Evolutionary conservation across 805 yeast species (phyloP), one percentile per base, ranked within the genome.

Genomic region (Kregervanrija pseudodelftensis): DNA sequence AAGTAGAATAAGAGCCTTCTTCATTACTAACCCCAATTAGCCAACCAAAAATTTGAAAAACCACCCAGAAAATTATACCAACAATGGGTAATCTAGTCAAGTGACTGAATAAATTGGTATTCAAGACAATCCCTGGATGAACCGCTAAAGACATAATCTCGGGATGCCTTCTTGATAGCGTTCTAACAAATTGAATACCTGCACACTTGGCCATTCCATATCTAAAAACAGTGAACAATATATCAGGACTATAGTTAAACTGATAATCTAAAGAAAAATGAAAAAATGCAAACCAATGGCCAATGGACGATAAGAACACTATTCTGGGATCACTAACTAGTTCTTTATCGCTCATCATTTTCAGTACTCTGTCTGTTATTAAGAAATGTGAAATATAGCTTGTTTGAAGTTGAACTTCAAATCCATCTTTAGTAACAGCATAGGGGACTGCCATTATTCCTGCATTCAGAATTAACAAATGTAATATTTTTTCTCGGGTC

Each of bases 101-200:
- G 58, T 83, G 85, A 39, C 82, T 70, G 58, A 83, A 84, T 39
- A 83, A 61, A 52, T 82, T 82, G 2, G 95, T 81, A 54, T 80
- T 80, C 85, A 87, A 81, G n/a, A 85, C 86, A 51, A 85, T 73
- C 0, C 96, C 96, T 0, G 95, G 95, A 55, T 86, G 90, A 3
- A 85, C 85, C 2, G 87, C 72, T 33, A 77, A 61, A 46, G 81
- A 78, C 34, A 80, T 60, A 9, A 86, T 69, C 14, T 77, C 71
- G 0, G 95, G 93, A 57, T 85, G 73, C 47, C 80, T 72, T 33
- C 77, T 66, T 0, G 91, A 76, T 16, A 87, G 62, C 60, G 79
- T 69, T 52, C 78, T 78, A 55, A 79, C 74, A 55, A 79, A 76
- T 53, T 87, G 96, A 37, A 86, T 85, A 0, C 85, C 84, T 0